Base-by-base conservation (phyloP, 2,329 filamentous ascomycete species). In the Grosmannia huntii region DNA sequence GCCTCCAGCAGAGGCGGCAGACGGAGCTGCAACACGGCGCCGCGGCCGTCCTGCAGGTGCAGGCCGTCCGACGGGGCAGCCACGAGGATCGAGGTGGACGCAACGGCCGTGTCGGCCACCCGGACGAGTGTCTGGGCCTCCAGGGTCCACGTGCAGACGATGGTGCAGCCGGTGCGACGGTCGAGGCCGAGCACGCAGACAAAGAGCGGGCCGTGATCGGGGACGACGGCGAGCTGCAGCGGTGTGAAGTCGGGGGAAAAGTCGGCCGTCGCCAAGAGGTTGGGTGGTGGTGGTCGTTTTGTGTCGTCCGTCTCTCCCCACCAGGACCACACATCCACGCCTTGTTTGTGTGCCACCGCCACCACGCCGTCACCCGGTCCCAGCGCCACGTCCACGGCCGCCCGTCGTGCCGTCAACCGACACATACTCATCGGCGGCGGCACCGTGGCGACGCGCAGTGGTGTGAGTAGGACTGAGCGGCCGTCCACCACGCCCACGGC, bases 401-500 rank as follows among this genome's bases (percentile, higher is more conserved):
- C 86, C 63, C 96, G 78, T 16, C 80, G 74, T 31, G 87, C 71
- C 14, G 74, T 66, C 21, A 96, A 66, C 59, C 95, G 88, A 63
- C 87, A 87, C 62, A 92, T 78, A 19, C 90, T 84, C 90, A 97
- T 96, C 0, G 94, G 94, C 31, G 94, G 94, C 27, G 94, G 94
- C 3, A 96, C 79, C 65, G 94, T 95, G 14, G 90, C 87, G 55
- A 85, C 79, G 62, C 88, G 80, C 63, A 99, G 79, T 0, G 94
- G 90, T 0, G 94, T 97, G 52, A 97, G 71, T 68, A 95, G 95
- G 60, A 97, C 71, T 3, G 68, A 81, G 53, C 73, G 80, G 19
- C 94, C 94, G 69, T 97, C 94, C 49, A 96, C 83, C 5, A 95
- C 90, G 11, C 85, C 87, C 48, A 95, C 84, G 19, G 85, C 78